Evolutionary conservation across 2,329 filamentous ascomycete species (phyloP).

Genomic region (Botrytis paeoniae): DNA sequence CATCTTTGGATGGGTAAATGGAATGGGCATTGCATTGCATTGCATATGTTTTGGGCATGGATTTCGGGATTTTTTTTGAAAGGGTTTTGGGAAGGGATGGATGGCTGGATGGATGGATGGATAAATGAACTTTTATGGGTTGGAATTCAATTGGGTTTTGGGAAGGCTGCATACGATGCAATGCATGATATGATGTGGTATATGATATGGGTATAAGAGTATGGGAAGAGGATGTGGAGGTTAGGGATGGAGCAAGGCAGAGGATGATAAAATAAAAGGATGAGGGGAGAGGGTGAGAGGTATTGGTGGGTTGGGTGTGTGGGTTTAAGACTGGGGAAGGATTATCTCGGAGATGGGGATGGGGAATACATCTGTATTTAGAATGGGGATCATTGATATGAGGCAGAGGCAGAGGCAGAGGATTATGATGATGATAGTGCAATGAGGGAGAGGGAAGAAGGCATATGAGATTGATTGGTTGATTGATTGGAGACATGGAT

Average conservation of each 20-base stretch:
- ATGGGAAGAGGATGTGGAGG: neutral
- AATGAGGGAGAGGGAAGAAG: neutral
- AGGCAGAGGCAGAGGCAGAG: neutral
- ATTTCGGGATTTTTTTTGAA: neutral
- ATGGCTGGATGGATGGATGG: neutral
- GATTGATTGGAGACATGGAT: neutral
- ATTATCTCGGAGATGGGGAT: neutral
- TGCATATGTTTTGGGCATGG: constrained; percentile 5
- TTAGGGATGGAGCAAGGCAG: neutral
- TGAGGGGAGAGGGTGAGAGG: neutral
- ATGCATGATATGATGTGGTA: constrained; percentile 2
- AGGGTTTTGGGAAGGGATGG: neutral
- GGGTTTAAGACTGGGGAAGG: neutral
- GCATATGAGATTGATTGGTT: neutral
- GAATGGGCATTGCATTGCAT: constrained; percentile 6
- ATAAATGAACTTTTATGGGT: neutral
- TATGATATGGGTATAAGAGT: neutral
- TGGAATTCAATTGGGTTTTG: neutral
- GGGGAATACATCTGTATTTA: constrained; percentile 6
- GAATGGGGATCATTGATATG: constrained; percentile 3
- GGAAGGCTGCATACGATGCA: neutral
- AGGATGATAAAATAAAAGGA: neutral
- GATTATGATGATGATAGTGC: neutral
- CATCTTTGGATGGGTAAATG: neutral
- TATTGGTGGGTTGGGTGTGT: neutral